Percentiles rank a stretch among this genome's conserved stretches.
phyloP scores from a whole-genome alignment of 192 early-diverging fungal genomes.

The Linnemannia exigua region DNA sequence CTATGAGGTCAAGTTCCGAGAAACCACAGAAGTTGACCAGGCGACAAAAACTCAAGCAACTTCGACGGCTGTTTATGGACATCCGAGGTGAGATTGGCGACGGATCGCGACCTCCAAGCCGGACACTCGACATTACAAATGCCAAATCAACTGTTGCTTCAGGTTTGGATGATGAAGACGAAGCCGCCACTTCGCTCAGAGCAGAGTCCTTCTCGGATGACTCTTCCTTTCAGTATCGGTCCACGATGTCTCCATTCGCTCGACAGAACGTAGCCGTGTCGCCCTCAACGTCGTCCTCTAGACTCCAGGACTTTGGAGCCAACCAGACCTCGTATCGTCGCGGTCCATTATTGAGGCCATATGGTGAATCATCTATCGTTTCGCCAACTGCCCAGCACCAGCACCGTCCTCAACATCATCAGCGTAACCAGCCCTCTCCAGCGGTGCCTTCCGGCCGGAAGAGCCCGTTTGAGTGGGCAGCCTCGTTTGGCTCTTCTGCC shows the following conservation, averaged over 20 bases:
- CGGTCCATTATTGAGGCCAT: background rate
- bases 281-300: background rate
- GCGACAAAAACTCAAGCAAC: conserved; percentile 43
- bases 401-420: background rate
- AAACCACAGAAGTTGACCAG: conserved; percentile 13
- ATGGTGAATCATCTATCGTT: background rate
- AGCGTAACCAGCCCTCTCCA: background rate
- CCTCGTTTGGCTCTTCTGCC: conserved; percentile 31
- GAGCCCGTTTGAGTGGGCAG: conserved; percentile 56
- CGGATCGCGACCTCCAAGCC: conserved; percentile 5
- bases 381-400: conserved; percentile 1
- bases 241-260: conserved; percentile 4
- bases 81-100: conserved; percentile 50
- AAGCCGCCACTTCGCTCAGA: conserved; percentile 16
- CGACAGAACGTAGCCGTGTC: background rate
- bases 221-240: conserved; percentile 32
- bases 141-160: background rate
- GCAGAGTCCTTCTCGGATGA: conserved; percentile 52
- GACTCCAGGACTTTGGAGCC: background rate
- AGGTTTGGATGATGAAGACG: conserved; percentile 1
- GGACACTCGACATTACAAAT: background rate
- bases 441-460: conserved; percentile 23
- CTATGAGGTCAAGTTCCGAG: background rate
- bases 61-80: conserved; percentile 54
- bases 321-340: background rate